A percentile compares a stretch with the other conserved stretches of the same genome.
These are phyloP conservation scores for Colletotrichum spaethianum DNA, from an alignment of 2,329 filamentous ascomycete genomes.

Conservation along the genomic window DNA sequence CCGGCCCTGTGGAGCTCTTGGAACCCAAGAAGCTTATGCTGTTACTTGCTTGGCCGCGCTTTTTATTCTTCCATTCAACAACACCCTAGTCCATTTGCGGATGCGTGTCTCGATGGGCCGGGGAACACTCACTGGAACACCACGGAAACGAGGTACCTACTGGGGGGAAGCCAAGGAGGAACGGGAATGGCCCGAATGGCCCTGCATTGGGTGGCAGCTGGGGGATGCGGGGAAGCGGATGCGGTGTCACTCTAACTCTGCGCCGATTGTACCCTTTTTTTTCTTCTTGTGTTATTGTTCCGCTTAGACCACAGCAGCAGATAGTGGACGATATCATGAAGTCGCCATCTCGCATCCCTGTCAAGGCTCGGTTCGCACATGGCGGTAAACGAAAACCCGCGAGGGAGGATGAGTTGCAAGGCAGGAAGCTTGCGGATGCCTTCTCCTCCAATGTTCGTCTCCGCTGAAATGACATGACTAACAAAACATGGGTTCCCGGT, in stretches of 20 bases:
- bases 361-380: not conserved
- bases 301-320: not conserved
- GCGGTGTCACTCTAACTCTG: not conserved
- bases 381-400: not conserved
- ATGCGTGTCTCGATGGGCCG: conserved; percentile 1
- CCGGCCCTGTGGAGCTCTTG: conserved; percentile 24
- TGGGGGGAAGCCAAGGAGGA: conserved; percentile 13
- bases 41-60: conserved; percentile 24
- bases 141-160: not conserved
- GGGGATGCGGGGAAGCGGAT: conserved; percentile 21
- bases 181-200: conserved; percentile 27
- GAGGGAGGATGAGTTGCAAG: not conserved
- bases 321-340: not conserved
- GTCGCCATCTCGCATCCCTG: not conserved
- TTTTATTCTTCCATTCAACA: not conserved
- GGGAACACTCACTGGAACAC: not conserved
- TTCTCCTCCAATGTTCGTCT: not conserved
- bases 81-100: conserved; percentile 22
- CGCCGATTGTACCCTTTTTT: not conserved
- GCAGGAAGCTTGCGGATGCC: not conserved
- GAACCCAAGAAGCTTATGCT: conserved; percentile 22
- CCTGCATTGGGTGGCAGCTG: conserved; percentile 21
- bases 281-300: not conserved
- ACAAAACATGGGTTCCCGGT: not conserved
- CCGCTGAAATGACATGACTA: not conserved